Percentiles rank a stretch among this genome's conserved stretches.
Evolutionary conservation across 1,284 basidiomycete species (phyloP).

Genomic region (Sporisorium scitamineum): DNA sequence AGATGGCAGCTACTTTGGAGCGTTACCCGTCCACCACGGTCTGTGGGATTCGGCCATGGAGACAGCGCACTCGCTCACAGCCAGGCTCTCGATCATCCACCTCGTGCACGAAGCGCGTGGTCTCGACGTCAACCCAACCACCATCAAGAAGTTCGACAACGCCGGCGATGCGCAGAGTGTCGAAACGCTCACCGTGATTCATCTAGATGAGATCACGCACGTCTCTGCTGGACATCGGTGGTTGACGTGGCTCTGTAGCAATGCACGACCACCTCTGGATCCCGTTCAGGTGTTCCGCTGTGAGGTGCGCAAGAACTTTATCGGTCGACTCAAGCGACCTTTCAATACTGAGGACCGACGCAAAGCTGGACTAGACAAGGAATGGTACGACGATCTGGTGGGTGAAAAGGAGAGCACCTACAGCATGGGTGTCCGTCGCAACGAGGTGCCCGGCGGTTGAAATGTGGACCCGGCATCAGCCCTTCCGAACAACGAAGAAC

Average conservation of each 20-base stretch:
- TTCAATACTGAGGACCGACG: slow-evolving; percentile 83
- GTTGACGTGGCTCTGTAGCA: slow-evolving; percentile 81
- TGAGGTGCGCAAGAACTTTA: slow-evolving; percentile 81
- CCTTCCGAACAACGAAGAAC: too few species aligned
- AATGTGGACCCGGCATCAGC: background rate
- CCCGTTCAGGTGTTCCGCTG: slow-evolving; percentile 80
- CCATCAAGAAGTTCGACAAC: slow-evolving; percentile 81
- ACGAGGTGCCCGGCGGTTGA: slow-evolving; percentile 55
- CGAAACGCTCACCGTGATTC: slow-evolving; percentile 63
- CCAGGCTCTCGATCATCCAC: slow-evolving; percentile 86
- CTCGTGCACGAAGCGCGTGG: slow-evolving; percentile 89
- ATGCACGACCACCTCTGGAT: slow-evolving; percentile 74
- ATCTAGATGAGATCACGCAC: slow-evolving; percentile 83
- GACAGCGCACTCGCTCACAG: slow-evolving; percentile 79
- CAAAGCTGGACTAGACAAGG: slow-evolving; percentile 73
- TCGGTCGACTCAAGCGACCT: slow-evolving; percentile 83
- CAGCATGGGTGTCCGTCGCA: slow-evolving; percentile 43
- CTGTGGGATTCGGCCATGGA: slow-evolving; percentile 85
- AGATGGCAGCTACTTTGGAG: slow-evolving; percentile 81
- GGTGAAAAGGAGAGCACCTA: slow-evolving; percentile 72
- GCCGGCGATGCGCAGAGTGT: slow-evolving; percentile 81
- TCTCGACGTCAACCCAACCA: slow-evolving; percentile 81
- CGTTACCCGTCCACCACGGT: slow-evolving; percentile 69
- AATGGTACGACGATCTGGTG: slow-evolving; percentile 73
- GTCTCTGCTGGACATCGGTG: slow-evolving; percentile 83